These are phyloP conservation scores for Lactarius indigo DNA, from an alignment of 768 basidiomycete species.

Conservation along the genomic window DNA sequence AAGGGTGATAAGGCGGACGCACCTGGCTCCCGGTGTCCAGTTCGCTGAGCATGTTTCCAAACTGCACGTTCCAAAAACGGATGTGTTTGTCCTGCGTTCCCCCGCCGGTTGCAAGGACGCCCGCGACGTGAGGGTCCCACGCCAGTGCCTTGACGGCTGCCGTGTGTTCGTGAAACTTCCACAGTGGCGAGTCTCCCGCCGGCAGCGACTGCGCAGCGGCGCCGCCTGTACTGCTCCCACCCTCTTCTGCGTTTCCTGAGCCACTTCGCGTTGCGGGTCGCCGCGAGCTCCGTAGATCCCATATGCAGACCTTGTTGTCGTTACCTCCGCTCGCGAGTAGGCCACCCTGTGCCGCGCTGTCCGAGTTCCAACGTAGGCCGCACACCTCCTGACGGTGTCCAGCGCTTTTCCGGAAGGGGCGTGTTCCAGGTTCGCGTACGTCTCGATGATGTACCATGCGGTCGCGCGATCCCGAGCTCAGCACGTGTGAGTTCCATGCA, in stretches of 20 bases:
- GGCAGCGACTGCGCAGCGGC: conserved; percentile 29
- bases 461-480: conserved; percentile 91
- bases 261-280: conserved; percentile 32
- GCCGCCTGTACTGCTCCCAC: conserved; percentile 30
- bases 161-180: conserved; percentile 94
- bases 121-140: conserved; percentile 94
- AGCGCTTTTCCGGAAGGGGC: conserved; percentile 66
- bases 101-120: conserved; percentile 90
- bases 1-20: conserved; percentile 25
- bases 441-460: conserved; percentile 90
- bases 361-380: conserved; percentile 86
- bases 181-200: conserved; percentile 64
- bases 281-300: conserved; percentile 77
- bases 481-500: conserved; percentile 86
- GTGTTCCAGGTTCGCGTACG: conserved; percentile 63
- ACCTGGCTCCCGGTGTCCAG: conserved; percentile 97
- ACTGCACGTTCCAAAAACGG: conserved; percentile 92
- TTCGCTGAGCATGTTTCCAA: conserved; percentile 79
- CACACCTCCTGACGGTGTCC: conserved; percentile 94
- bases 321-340: conserved; percentile 92
- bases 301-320: conserved; percentile 98
- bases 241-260: conserved; percentile 31
- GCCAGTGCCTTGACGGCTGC: conserved; percentile 98
- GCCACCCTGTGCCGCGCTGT: conserved; percentile 44
- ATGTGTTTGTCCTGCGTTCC: conserved; percentile 99